A percentile compares a stretch with the other conserved stretches of the same genome.
phyloP scores from a whole-genome alignment of 2,329 filamentous ascomycete species.

The Lasiodiplodia citricola region DNA sequence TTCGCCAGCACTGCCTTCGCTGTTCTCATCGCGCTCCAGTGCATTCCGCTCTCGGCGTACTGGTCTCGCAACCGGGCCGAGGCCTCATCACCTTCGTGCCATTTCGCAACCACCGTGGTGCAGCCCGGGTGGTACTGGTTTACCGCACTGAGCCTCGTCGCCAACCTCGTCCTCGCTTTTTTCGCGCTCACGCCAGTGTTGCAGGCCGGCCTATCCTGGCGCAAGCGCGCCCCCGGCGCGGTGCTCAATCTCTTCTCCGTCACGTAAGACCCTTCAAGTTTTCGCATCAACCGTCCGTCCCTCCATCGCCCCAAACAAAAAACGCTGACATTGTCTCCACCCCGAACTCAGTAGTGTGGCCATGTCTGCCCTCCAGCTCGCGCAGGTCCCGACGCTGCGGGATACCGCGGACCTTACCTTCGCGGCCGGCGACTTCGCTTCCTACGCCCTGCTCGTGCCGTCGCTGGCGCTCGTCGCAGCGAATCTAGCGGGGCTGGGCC shows the following conservation, averaged over 20 bases:
- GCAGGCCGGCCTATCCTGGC: not conserved
- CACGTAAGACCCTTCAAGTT: not conserved
- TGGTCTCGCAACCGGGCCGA: slow-evolving; percentile 22
- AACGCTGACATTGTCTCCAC: too few species aligned
- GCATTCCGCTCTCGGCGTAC: not conserved
- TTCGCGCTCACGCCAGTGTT: not conserved
- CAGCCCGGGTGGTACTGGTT: slow-evolving; percentile 1
- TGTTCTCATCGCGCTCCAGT: slow-evolving; percentile 14
- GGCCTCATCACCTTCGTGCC: not conserved
- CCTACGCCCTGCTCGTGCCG: not conserved
- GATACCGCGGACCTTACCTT: slow-evolving; percentile 10
- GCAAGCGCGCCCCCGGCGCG: not conserved
- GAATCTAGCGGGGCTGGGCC: slow-evolving; percentile 6
- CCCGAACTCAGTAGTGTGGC: not conserved
- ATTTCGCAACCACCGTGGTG: not conserved
- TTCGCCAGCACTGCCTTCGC: not conserved
- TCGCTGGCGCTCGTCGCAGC: slow-evolving; percentile 10
- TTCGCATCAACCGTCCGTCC: not conserved
- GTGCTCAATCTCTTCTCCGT: not conserved
- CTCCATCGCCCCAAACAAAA: not conserved
- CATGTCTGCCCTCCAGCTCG: not conserved
- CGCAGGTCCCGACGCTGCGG: not conserved
- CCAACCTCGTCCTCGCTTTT: not conserved
- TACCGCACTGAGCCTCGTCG: not conserved
- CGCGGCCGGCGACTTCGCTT: slow-evolving; percentile 2